Percentiles rank a stretch among this genome's conserved stretches.
These are phyloP conservation scores for Penstemon barbatus DNA, from an alignment of 257 asterid species.

Conservation along the genomic window DNA sequence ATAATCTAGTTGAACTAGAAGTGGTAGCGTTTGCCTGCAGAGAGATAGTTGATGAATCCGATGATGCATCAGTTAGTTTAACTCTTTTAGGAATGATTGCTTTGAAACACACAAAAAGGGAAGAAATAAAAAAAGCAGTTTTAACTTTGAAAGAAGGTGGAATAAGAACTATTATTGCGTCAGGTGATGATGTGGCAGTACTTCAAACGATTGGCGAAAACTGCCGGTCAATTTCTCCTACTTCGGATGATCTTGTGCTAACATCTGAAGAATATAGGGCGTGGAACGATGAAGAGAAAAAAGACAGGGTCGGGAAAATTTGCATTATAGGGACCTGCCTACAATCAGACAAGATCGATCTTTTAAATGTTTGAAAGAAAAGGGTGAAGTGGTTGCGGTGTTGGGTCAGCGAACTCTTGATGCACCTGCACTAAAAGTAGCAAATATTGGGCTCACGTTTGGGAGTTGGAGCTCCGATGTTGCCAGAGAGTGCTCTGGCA, in stretches of 20 bases:
- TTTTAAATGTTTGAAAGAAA: constrained; percentile 24
- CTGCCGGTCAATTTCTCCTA: constrained; percentile 11
- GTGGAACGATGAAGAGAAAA: constrained; percentile 13
- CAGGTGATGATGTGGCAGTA: constrained; percentile 22
- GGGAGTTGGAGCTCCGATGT: constrained; percentile 33
- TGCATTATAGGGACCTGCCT: constrained; percentile 29
- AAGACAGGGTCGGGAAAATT: constrained; percentile 16
- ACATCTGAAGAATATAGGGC: constrained; percentile 21
- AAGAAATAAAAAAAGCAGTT: background rate
- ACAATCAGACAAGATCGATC: constrained; percentile 22
- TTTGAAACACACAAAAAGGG: background rate
- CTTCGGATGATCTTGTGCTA: constrained; percentile 15
- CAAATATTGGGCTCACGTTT: constrained; percentile 32
- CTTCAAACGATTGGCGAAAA: constrained; percentile 25
- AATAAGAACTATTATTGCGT: constrained; percentile 26
- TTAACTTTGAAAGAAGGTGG: constrained; percentile 20
- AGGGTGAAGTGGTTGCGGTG: constrained; percentile 34
- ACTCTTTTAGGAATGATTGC: constrained; percentile 28
- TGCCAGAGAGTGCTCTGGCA: constrained; percentile 22
- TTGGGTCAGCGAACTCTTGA: constrained; percentile 30
- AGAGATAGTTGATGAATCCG: background rate
- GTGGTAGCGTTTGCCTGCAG: constrained; percentile 36
- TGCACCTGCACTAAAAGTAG: constrained; percentile 35
- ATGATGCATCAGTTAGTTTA: constrained; percentile 8
- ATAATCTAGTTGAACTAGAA: constrained; percentile 13